Percentiles rank a stretch among this genome's conserved stretches.
phyloP scores from a whole-genome alignment of 2,329 filamentous ascomycete genomes.

The Dendryphion nanum region DNA sequence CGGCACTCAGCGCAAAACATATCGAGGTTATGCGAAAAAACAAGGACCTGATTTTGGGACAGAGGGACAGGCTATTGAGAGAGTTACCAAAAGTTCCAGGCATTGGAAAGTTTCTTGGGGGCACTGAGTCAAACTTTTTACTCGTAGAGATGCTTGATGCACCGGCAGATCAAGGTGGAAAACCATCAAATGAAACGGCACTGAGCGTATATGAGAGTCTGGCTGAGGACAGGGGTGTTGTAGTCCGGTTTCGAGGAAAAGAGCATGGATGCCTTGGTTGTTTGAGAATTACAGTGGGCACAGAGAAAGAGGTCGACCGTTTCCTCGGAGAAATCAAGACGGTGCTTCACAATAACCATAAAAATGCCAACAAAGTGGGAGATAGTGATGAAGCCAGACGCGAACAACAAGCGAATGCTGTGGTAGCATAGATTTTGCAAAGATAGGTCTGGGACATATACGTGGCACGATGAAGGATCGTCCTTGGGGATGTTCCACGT shows the following conservation, averaged over 20 bases:
- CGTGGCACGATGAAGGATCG: no score
- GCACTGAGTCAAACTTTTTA: conserved; percentile 81
- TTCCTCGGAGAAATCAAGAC: conserved; percentile 68
- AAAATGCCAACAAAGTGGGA: conserved; percentile 30
- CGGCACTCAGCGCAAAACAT: conserved; percentile 67
- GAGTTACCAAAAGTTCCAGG: conserved; percentile 75
- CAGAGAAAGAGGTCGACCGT: conserved; percentile 77
- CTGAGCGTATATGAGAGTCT: conserved; percentile 78
- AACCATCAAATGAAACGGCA: conserved; percentile 77
- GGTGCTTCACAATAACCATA: conserved; percentile 51
- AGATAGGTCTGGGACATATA: no score
- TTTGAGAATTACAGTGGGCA: conserved; percentile 88
- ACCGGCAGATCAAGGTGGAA: conserved; percentile 53
- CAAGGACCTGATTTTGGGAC: conserved; percentile 66
- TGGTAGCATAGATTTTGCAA: conserved; percentile 51
- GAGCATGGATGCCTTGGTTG: conserved; percentile 88
- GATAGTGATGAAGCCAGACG: conserved; percentile 44
- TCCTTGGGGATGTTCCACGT: no score
- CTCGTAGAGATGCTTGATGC: conserved; percentile 82
- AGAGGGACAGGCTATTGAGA: conserved; percentile 72
- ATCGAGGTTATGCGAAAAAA: conserved; percentile 72
- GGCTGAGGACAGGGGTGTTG: conserved; percentile 83
- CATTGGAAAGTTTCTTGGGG: conserved; percentile 78
- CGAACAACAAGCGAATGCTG: conserved; percentile 50
- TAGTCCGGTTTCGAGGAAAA: conserved; percentile 90